Evolutionary conservation across 805 yeast species (phyloP), one percentile per base, ranked within the genome.

Genomic region (Yarrowia sp.): DNA sequence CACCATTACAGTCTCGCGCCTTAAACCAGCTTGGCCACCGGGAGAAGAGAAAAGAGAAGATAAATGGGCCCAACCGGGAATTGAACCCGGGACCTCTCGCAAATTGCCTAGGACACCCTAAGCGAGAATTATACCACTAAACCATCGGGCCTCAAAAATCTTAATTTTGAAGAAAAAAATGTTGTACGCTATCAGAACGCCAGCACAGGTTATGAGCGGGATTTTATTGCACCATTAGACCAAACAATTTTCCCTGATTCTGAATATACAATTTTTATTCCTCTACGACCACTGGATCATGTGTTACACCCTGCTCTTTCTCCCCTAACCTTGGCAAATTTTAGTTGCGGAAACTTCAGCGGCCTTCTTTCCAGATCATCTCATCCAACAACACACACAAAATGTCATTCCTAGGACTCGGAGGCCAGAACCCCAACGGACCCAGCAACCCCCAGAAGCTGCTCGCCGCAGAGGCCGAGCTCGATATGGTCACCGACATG

Each of bases 401-500:
- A 57, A 76, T 76, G 79, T 75, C 79, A 44, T 76, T 76, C 68
- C 73, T 76, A 15, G 87, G 87, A 72, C 76, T 83, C 69, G 85
- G 85, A 66, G 84, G 84, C 65, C 51, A 43, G 41, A 73, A 79
- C 66, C 81, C 83, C 58, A 76, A 75, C 68, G 71, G 72, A 42
- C 48, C 66, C 39, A 74, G 72, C 64, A 72, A 74, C 69, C 69
- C 69, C 45, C 65, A 70, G 53, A 78, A 78, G 73, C 67, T 78
- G 67, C 76, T 76, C 57, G 96, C 96, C 70, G 99, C 99, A 62
- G 98, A 93, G 79, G 90, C 97, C 66, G 99, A 93, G 78, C 83
- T 93, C 70, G 99, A 93, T 77, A 88, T 95, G 86, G 97, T 93
- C 71, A 92, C 98, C 43, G 97, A 95, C 71, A 92, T 93, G 98